Evolutionary conservation across 2,329 filamentous ascomycete genomes (phyloP), one percentile per base, ranked within the genome.

Genomic region (Corniculantispora saksenae): DNA sequence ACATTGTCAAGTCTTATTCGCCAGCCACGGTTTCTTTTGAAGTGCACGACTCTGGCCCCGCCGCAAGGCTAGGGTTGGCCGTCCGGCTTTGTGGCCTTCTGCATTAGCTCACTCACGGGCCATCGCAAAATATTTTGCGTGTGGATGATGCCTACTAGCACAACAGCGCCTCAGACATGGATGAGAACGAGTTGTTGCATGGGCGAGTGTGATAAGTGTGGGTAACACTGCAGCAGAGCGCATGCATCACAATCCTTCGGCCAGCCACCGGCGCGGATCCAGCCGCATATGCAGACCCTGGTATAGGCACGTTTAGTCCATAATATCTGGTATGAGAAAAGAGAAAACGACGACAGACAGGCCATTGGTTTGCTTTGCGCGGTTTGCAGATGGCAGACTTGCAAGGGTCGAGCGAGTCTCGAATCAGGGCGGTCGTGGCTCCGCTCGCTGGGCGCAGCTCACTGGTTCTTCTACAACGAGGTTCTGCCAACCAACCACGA

Each of bases 201-300:
- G 38, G 38, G 12, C 40, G 48, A 21, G 25, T 51, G 59, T 29
- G 43, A 54, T 53, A 27, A 10, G 19, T 40, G 32, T 61, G 59
- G 32, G 59, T n/a, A 15, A 29, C 48, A 51, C 6, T 61, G 59
- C 59, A 38, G 48, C 2, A 47, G 35, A 25, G 47, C 23, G 58
- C 40, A 54, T 61, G 48, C 29, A 12, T 23, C 59, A 23, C 48
- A 40, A 54, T 43, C 32, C 59, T 55, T 55, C 50, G 50, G 29
- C 8, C 59, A 55, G 25, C 48, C 25, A 47, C 15, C 57, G 23
- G 48, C 15, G 35, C 35, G 21, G 38, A 43, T 53, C 17, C 58
- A 62, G 60, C 60, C 48, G 23, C 48, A 54, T 23, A 45, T 45
- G 60, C 50, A 62, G 25, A 48, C 29, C 35, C 10, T 19, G 25